Conservation (phyloP, 441 rosid species). For the Cnidoscolus chayamansa region DNA sequence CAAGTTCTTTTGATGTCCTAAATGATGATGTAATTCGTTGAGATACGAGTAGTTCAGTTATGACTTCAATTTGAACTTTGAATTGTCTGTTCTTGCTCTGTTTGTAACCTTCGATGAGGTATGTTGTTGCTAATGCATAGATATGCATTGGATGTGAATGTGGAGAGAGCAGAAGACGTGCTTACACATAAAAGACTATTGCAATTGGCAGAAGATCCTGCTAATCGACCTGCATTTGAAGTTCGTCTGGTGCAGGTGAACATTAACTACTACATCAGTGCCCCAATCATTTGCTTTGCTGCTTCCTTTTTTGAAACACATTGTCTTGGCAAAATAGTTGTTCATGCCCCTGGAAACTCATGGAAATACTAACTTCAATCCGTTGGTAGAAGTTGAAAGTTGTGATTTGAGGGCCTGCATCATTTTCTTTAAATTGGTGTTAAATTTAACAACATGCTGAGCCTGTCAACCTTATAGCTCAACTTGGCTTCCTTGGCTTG, state of each 20-base stretch:
- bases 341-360: neutral
- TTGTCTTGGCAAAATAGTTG: neutral
- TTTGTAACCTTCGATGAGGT: neutral
- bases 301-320: neutral
- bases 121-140: slow-evolving; percentile 32
- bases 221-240: slow-evolving; percentile 71
- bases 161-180: slow-evolving; percentile 94
- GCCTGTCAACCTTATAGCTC: slow-evolving; percentile 3
- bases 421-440: neutral
- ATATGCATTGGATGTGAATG: slow-evolving; percentile 90
- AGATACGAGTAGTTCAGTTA: neutral
- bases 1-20: neutral
- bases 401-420: neutral
- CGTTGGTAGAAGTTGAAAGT: neutral
- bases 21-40: neutral
- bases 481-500: neutral
- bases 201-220: slow-evolving; percentile 71
- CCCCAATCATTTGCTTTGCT: neutral
- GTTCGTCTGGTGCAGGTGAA: slow-evolving; percentile 84
- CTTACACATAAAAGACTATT: slow-evolving; percentile 71
- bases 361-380: neutral
- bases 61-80: neutral
- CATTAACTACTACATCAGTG: neutral
- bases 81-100: neutral
- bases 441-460: neutral